Conservation (phyloP, 1,139 yeast genomes). For the Taphrina flavorubra region DNA sequence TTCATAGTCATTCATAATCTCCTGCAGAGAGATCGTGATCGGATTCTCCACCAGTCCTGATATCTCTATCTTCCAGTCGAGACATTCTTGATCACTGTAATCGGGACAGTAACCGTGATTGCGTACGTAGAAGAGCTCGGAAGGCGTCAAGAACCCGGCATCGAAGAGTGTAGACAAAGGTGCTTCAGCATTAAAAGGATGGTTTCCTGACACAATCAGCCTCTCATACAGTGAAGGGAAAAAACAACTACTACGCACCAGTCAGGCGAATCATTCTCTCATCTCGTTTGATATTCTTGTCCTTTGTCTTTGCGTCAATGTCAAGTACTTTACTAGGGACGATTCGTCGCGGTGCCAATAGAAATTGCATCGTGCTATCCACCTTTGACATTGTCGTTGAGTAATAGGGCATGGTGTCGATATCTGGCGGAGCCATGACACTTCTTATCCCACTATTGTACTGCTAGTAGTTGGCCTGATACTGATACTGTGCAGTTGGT, state of each 20-base stretch:
- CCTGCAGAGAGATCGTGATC: constrained; percentile 47
- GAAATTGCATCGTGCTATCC: constrained; percentile 5
- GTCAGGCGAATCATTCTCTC: constrained; percentile 51
- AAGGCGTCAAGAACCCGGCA: constrained; percentile 52
- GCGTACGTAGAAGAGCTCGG: constrained; percentile 51
- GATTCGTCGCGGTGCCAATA: constrained; percentile 44
- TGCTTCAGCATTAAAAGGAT: constrained; percentile 52
- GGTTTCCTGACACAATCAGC: constrained; percentile 42
- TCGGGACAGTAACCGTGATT: constrained; percentile 53
- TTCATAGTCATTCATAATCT: constrained; percentile 49
- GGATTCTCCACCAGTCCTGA: constrained; percentile 51
- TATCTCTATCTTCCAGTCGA: constrained; percentile 50
- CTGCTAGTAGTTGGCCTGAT: not conserved
- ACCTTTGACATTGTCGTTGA: constrained; percentile 1
- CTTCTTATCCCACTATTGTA: not conserved
- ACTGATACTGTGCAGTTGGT: not conserved
- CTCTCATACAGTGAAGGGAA: not conserved
- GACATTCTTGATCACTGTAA: constrained; percentile 46
- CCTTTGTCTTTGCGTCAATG: constrained; percentile 50
- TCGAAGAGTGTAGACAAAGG: constrained; percentile 49
- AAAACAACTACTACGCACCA: constrained; percentile 46
- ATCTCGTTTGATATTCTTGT: constrained; percentile 51
- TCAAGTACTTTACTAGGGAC: constrained; percentile 38
- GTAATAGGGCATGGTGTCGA: constrained; percentile 23
- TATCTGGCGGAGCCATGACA: constrained; percentile 31